These are phyloP conservation scores for Backusella tarrabulga DNA, from an alignment of 192 early-diverging fungal species.

Conservation along the genomic window DNA sequence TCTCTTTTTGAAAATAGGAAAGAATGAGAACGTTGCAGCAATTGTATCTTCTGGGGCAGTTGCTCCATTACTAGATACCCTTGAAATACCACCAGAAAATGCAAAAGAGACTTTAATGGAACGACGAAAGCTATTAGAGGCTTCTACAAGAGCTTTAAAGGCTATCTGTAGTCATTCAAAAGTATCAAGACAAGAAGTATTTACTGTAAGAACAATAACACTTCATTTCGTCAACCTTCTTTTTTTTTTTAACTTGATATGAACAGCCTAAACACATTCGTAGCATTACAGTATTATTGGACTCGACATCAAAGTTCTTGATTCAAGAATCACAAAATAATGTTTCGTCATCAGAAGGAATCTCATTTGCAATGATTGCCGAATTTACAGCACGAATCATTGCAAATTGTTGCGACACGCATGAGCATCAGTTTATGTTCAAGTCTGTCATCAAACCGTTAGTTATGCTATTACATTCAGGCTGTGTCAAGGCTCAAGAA, in stretches of 20 bases:
- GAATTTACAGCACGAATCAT: slow-evolving; percentile 66
- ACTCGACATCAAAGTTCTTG: slow-evolving; percentile 24
- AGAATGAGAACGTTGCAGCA: slow-evolving; percentile 57
- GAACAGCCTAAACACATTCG: slow-evolving; percentile 43
- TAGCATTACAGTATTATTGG: slow-evolving; percentile 46
- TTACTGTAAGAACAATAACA: slow-evolving; percentile 35
- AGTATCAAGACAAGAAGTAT: slow-evolving; percentile 47
- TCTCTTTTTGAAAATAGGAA: slow-evolving; percentile 36
- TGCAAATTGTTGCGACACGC: slow-evolving; percentile 56
- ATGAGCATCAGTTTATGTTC: slow-evolving; percentile 60
- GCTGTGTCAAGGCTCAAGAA: slow-evolving; percentile 68
- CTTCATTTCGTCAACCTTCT: neutral
- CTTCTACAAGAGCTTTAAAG: slow-evolving; percentile 65
- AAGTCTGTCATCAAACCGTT: slow-evolving; percentile 54
- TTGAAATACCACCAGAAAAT: slow-evolving; percentile 22
- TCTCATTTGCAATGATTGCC: slow-evolving; percentile 46
- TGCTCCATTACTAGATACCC: slow-evolving; percentile 48
- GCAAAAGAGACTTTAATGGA: slow-evolving; percentile 15
- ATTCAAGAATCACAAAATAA: slow-evolving; percentile 8
- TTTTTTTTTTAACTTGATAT: neutral
- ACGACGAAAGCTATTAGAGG: slow-evolving; percentile 60
- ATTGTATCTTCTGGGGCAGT: slow-evolving; percentile 59
- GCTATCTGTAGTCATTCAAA: slow-evolving; percentile 58
- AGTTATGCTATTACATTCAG: slow-evolving; percentile 51
- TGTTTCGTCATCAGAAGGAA: slow-evolving; percentile 11